Conservation (phyloP, 2,329 filamentous ascomycete species). For the Camillea tinctor region DNA sequence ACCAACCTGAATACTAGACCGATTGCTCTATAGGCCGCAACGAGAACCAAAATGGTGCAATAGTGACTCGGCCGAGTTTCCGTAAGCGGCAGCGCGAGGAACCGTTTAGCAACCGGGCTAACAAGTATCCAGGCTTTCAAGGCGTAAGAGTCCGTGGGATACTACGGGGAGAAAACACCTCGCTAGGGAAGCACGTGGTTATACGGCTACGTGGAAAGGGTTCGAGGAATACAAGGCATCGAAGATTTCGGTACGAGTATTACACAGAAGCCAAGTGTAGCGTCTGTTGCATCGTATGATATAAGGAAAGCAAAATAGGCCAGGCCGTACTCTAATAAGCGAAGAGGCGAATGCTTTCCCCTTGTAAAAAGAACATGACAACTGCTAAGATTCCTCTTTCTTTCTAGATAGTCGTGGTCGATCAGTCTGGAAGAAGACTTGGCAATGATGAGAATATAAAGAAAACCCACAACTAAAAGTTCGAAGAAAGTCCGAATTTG, state of each 20-base stretch:
- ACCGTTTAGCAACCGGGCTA: background rate
- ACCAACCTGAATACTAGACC: background rate
- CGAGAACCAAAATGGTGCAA: constrained; percentile 9
- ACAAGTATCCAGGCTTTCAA: background rate
- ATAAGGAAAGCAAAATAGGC: background rate
- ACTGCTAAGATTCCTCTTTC: background rate
- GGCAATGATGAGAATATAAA: background rate
- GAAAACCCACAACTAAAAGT: too few relatives aligned
- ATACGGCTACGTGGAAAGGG: background rate
- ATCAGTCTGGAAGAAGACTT: too few relatives aligned
- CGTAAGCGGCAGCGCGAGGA: constrained; percentile 4
- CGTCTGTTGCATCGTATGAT: background rate
- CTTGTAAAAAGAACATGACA: background rate
- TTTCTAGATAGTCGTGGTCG: background rate
- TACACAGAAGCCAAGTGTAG: background rate
- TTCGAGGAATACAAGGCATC: background rate
- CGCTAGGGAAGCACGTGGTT: background rate
- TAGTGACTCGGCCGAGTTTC: constrained; percentile 5
- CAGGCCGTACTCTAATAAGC: background rate
- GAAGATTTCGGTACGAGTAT: background rate
- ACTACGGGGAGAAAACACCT: background rate
- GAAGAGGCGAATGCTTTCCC: background rate
- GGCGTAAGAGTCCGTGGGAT: background rate
- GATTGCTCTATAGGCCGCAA: background rate
- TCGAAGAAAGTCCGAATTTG: too few relatives aligned